phyloP scores from a whole-genome alignment of 257 asterid species.

The Cynanchum wilfordii region DNA sequence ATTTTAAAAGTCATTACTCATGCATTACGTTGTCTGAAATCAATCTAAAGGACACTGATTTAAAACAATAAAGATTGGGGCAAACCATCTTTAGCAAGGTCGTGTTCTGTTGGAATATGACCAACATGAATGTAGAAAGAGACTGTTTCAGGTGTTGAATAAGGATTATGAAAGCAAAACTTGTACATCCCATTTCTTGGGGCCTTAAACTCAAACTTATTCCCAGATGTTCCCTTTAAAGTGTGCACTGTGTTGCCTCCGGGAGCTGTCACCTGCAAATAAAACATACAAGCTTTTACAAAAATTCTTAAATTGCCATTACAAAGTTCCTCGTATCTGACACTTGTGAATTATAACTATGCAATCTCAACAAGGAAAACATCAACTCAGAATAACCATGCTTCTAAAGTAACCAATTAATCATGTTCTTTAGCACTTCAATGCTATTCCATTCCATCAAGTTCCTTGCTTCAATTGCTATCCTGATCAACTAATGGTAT shows the following conservation, averaged over 20 bases:
- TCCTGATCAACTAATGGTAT: background rate
- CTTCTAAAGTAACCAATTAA: background rate
- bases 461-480: background rate
- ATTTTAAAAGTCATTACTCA: background rate
- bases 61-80: slow-evolving; percentile 12
- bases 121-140: slow-evolving; percentile 85
- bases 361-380: background rate
- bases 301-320: background rate
- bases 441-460: background rate
- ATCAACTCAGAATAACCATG: background rate
- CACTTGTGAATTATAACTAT: background rate
- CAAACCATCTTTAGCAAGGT: slow-evolving; percentile 89
- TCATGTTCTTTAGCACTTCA: background rate
- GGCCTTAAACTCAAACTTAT: slow-evolving; percentile 83
- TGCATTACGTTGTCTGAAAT: background rate
- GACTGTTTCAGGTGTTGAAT: slow-evolving; percentile 62
- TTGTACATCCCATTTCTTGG: slow-evolving; percentile 76
- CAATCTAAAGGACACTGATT: background rate
- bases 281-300: slow-evolving; percentile 11
- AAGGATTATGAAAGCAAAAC: slow-evolving; percentile 83
- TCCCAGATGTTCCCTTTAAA: slow-evolving; percentile 59
- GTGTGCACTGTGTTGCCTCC: slow-evolving; percentile 47
- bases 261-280: slow-evolving; percentile 62
- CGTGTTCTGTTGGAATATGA: slow-evolving; percentile 66
- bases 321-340: background rate